These are phyloP conservation scores for Boletus vinaceobasis DNA, from an alignment of 768 basidiomycete species.

Conservation along the genomic window DNA sequence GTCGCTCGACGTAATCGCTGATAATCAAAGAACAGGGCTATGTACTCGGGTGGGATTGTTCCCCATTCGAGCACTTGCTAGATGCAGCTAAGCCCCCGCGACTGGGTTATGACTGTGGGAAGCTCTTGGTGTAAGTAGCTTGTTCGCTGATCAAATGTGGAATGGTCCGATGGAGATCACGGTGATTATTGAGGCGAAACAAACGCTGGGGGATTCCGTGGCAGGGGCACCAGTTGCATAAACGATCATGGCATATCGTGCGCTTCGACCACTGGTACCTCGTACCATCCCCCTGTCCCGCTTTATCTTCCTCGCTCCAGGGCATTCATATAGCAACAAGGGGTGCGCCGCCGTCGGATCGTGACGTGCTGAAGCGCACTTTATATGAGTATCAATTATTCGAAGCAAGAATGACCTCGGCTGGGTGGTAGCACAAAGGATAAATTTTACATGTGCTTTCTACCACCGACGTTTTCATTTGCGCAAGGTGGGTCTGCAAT, in stretches of 20 bases:
- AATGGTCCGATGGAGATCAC: conserved; percentile 19
- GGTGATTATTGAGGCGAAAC: conserved; percentile 22
- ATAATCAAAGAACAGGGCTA: conserved; percentile 2
- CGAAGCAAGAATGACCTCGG: conserved; percentile 6
- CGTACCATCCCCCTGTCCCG: conserved; percentile 5
- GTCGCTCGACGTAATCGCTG: background rate
- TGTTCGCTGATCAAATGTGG: conserved; percentile 13
- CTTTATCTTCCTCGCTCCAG: conserved; percentile 8
- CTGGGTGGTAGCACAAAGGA: conserved; percentile 5
- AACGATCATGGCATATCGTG: background rate
- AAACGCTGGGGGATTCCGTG: background rate
- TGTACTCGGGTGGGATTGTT: background rate
- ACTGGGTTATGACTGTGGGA: background rate
- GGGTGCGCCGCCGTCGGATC: conserved; percentile 11
- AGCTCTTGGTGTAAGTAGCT: too few species aligned
- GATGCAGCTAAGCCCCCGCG: conserved; percentile 7
- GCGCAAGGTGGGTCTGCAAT: conserved; percentile 3
- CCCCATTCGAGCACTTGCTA: background rate
- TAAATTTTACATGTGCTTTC: conserved; percentile 2
- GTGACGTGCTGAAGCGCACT: background rate
- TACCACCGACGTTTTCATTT: conserved; percentile 17
- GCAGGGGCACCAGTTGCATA: background rate
- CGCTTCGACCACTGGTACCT: conserved; percentile 6
- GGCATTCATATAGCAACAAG: background rate
- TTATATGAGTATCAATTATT: conserved; percentile 1